Evolutionary conservation across 129 eudicot genomes (phyloP).

Genomic region (Daucus carota): DH1_v3.0 NC_030386.2:14045001-14045500

Average conservation of each 20-base stretch:
- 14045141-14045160: background rate
- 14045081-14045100: too few species aligned
- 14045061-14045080: too few species aligned
- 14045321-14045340: background rate
- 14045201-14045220: background rate
- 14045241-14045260: too few species aligned
- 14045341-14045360: background rate
- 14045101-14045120: too few species aligned
- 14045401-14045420: background rate
- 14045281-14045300: conserved; percentile 13
- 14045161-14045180: background rate
- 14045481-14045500: conserved; percentile 75
- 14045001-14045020: too few species aligned
- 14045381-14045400: background rate
- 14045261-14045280: background rate
- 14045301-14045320: conserved; percentile 7
- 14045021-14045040: too few species aligned
- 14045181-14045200: background rate
- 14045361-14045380: background rate
- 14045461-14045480: conserved; percentile 25
- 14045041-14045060: too few species aligned
- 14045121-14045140: background rate
- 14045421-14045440: background rate
- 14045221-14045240: background rate
- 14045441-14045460: background rate